Conservation (phyloP, 1,139 yeast species). For the Kluyveromyces marxianus region DNA sequence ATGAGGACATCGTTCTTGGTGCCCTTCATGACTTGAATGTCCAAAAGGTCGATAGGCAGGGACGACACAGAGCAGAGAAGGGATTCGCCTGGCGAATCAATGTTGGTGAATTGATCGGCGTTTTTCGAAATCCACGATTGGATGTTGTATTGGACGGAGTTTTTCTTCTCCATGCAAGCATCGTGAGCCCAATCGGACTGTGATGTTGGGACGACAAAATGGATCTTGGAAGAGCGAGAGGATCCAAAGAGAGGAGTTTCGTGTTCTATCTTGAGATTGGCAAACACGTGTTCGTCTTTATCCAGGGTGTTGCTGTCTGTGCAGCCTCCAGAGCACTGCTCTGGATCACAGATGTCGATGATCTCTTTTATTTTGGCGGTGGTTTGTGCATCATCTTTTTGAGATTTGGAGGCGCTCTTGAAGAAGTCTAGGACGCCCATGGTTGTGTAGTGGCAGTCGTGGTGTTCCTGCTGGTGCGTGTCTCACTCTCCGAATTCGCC, state of each 20-base stretch:
- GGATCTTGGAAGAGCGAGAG: slow-evolving; percentile 61
- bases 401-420: neutral
- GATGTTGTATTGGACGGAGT: slow-evolving; percentile 47
- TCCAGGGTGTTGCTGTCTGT: slow-evolving; percentile 4
- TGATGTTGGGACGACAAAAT: slow-evolving; percentile 75
- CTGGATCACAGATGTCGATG: slow-evolving; percentile 9
- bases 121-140: slow-evolving; percentile 38
- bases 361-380: slow-evolving; percentile 5
- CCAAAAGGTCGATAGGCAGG: slow-evolving; percentile 37
- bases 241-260: slow-evolving; percentile 59
- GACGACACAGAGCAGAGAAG: slow-evolving; percentile 51
- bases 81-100: slow-evolving; percentile 27
- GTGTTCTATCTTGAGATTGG: slow-evolving; percentile 41
- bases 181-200: slow-evolving; percentile 79
- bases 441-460: neutral
- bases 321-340: slow-evolving; percentile 6
- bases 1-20: slow-evolving; percentile 52
- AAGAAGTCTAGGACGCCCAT: slow-evolving; percentile 7
- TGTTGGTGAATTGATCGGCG: slow-evolving; percentile 18
- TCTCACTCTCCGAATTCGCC: too few relatives aligned
- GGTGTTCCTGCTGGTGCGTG: too few relatives aligned
- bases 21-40: slow-evolving; percentile 37
- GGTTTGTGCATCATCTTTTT: too few relatives aligned
- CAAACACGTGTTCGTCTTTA: slow-evolving; percentile 18
- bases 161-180: slow-evolving; percentile 46